Evolutionary conservation across 257 asterid genomes (phyloP), one percentile per base, ranked within the genome.

Genomic region (Capsicum chinense): DNA sequence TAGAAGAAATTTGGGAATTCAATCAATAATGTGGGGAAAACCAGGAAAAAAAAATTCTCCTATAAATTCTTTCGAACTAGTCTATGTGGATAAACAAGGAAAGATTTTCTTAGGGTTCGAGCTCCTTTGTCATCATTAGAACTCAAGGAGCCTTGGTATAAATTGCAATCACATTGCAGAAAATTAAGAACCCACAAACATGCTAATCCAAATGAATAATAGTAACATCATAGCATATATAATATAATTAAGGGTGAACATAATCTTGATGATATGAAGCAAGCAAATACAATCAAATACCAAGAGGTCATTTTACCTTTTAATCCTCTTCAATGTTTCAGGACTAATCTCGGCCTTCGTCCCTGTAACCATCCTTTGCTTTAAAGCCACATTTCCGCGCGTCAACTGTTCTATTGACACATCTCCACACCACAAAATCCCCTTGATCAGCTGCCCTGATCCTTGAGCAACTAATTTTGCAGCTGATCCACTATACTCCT

Each of bases 361-460:
- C 21, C 95, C 97, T 0, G 97, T 89, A 71, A 88, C 87, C 91
- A 95, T 89, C 91, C 93, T 93, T 85, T 91, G 86, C 90, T 88
- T 94, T 89, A 94, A 83, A 64, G 92, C 87, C 86, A 94, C 97
- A 83, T 96, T 89, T 47, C 98, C 99, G 90, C 93, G 89, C 84
- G 90, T 92, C 90, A 94, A 85, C 74, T 95, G 87, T 74, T 94
- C 99, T 66, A 90, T 80, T 11, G 98, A 92, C 44, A 96, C 98
- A 86, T 96, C 99, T 67, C 99, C 98, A 83, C 99, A 93, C 99
- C 99, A 96, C 83, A 96, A 82, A 68, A 96, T 93, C 69, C 99
- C 99, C 87, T 93, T 92, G 13, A 96, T 92, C 83, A 97, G 91
- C 88, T 90, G 93, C 67, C 99, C 99, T 13, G 99, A 95, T 13